Conservation (phyloP, 1,284 basidiomycete genomes). For the Ganoderma leucocontextum region DNA sequence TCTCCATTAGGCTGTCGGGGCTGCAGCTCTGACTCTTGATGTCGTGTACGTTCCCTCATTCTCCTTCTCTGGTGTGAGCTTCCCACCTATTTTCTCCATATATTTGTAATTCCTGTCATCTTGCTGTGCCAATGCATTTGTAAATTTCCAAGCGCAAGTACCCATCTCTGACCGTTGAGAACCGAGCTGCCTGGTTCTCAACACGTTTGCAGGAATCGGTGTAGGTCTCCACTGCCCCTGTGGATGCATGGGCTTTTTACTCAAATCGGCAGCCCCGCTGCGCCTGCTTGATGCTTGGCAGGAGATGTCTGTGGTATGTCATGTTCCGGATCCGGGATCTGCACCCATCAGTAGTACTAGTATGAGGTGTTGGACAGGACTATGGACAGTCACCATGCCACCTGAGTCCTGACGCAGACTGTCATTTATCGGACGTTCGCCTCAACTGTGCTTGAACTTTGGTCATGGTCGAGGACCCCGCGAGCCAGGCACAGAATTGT, state of each 20-base stretch:
- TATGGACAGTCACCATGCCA: not conserved
- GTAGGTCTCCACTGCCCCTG: not conserved
- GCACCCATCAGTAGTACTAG: not conserved
- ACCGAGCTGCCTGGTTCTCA: no score
- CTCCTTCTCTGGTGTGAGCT: conserved; percentile 11
- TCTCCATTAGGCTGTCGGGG: conserved; percentile 33
- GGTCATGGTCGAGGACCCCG: not conserved
- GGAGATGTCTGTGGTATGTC: not conserved
- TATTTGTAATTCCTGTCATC: not conserved
- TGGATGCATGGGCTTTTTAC: not conserved
- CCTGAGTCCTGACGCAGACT: not conserved
- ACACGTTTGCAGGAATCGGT: not conserved
- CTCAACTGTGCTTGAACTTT: not conserved
- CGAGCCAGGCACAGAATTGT: not conserved
- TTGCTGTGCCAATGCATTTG: conserved; percentile 7
- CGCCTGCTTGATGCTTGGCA: not conserved
- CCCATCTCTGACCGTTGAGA: not conserved
- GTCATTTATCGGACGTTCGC: not conserved
- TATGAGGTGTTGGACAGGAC: not conserved
- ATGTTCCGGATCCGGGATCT: no score
- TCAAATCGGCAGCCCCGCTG: not conserved
- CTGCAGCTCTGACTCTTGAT: conserved; percentile 37
- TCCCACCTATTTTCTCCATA: not conserved
- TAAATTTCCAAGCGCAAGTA: not conserved
- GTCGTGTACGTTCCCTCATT: conserved; percentile 10